Base-by-base conservation (phyloP, 148 eudicot genomes). In the Suaeda aralocaspica region DNA sequence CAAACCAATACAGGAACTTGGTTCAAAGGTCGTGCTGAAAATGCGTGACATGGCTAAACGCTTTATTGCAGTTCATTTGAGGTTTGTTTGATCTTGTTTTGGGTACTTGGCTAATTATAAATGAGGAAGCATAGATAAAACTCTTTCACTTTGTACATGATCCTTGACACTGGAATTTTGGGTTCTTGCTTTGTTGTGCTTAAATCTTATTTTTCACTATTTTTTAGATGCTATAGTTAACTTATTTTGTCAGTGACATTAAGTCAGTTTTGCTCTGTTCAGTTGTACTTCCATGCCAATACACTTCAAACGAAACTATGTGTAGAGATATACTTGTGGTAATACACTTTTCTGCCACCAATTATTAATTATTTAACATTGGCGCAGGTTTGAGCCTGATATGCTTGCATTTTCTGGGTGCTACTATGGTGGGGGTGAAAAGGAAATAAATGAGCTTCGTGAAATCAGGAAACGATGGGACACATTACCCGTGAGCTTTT, bases 321-420 rank as follows among this genome's bases (percentile, higher is more conserved):
- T 57, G 66, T 4, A 41, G 22, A 12, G 14, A 45, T 9, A 12
- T 51, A 30, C 45, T 51, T 31, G 49, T 44, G 57, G 66, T 41
- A 18, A 11, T 56, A 25, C 57, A 16, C 15, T 41, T 80, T 50
- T 48, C 51, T 2, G 26, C 48, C 19, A 42, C 39, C 45, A 34
- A 41, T 19, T 55, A 46, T 49, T 12, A 50, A 56, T 74, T 21
- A 65, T 57, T 39, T 56, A 45, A 63, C 45, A 58, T 19, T 79
- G 51, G 67, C 74, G 72, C 80, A 94, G 99, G 86, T 94, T 89
- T 77, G 99, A 94, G 75, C 96, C 99, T 69, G 99, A 94, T 78
- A 94, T 94, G 99, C 85, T 94, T 56, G 99, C 99, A 31, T 94
- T 94, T 77, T 94, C 99, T 63, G 99, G 99, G 19, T 94, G 99